These are phyloP conservation scores for Nicotiana undulata DNA, from an alignment of 257 asterid genomes.

Conservation along the genomic window DNA sequence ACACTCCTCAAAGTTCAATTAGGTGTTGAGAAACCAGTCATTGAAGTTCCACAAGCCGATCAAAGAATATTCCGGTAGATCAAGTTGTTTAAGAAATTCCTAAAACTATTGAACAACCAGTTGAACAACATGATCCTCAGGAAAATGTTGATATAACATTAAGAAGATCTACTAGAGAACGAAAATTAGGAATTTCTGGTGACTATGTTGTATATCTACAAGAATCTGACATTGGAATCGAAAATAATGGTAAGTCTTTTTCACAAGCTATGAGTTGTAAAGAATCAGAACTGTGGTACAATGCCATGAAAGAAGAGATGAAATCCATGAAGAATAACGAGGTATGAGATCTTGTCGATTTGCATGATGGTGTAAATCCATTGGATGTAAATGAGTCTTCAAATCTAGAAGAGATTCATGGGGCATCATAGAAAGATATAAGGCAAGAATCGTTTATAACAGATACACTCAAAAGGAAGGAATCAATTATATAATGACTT, in stretches of 20 bases:
- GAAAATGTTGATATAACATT: background rate
- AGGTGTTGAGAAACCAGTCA: background rate
- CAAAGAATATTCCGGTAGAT: background rate
- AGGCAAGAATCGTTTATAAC: too few species aligned
- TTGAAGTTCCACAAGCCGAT: background rate
- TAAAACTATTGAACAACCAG: background rate
- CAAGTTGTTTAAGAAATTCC: background rate
- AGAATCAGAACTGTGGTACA: background rate
- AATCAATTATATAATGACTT: too few species aligned
- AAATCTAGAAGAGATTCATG: too few species aligned
- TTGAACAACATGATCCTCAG: too few species aligned
- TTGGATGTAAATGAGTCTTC: too few species aligned
- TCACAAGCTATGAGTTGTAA: slow-evolving; percentile 4
- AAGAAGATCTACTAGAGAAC: background rate
- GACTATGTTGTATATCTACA: background rate
- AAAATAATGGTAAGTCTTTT: background rate
- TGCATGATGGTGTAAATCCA: too few species aligned
- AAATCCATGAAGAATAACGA: background rate
- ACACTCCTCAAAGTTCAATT: too few species aligned
- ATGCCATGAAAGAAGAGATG: slow-evolving; percentile 1
- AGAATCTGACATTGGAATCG: background rate
- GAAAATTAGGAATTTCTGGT: background rate
- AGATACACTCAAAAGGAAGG: too few species aligned
- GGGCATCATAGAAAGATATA: too few species aligned
- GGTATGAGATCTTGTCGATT: background rate